These are phyloP conservation scores for Podila verticillata DNA, from an alignment of 192 early-diverging fungal genomes.

Conservation along the genomic window DNA sequence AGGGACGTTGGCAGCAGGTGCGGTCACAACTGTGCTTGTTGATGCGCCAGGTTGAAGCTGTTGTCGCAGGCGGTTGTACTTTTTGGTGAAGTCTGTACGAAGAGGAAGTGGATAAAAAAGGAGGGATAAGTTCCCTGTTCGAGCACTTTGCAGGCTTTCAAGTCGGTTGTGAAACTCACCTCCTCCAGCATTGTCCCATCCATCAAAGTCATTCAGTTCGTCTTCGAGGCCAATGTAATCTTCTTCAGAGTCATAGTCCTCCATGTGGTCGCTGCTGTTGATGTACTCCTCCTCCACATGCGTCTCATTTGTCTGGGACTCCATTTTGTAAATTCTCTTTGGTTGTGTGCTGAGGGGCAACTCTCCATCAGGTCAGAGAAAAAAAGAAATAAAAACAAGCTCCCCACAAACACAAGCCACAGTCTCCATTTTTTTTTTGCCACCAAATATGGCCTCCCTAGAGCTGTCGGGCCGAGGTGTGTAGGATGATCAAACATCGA, in stretches of 20 bases:
- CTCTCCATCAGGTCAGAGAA: background rate
- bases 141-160: background rate
- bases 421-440: background rate
- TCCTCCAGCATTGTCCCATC: conserved; percentile 81
- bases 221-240: conserved; percentile 72
- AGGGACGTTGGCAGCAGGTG: conserved; percentile 40
- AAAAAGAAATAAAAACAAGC: background rate
- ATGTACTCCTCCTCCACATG: background rate
- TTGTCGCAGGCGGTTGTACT: conserved; percentile 85
- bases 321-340: background rate
- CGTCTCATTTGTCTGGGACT: background rate
- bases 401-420: background rate
- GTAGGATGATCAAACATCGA: background rate
- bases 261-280: conserved; percentile 12
- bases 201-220: conserved; percentile 82
- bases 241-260: conserved; percentile 63
- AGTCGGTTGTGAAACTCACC: conserved; percentile 42
- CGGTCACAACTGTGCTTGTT: conserved; percentile 24
- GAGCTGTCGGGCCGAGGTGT: background rate
- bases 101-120: background rate
- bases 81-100: conserved; percentile 88
- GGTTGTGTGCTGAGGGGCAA: background rate
- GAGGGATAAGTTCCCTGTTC: background rate
- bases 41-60: conserved; percentile 62
- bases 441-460: background rate